These are phyloP conservation scores for Penicillium hesseltinei DNA, from an alignment of 2,329 filamentous ascomycete genomes.

Conservation along the genomic window DNA sequence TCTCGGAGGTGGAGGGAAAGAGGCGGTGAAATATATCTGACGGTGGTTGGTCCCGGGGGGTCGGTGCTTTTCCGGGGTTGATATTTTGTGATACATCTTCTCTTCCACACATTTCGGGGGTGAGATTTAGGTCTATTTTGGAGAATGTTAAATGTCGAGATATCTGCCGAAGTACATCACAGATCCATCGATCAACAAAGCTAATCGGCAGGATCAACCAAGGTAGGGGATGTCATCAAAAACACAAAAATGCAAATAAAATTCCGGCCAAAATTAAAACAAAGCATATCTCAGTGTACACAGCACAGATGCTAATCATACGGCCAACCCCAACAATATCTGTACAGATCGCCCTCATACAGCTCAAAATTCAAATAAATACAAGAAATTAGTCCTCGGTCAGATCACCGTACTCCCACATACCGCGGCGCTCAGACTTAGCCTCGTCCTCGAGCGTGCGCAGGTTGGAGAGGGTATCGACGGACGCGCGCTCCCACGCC, in stretches of 20 bases:
- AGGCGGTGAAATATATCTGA: constrained; percentile 8
- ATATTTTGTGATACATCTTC: neutral
- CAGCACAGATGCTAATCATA: constrained; percentile 6
- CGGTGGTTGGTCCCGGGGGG: neutral
- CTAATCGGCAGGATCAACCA: constrained; percentile 5
- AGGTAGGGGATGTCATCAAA: neutral
- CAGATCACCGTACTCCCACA: constrained; percentile 98
- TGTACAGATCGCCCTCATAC: constrained; percentile 19
- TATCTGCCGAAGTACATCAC: neutral
- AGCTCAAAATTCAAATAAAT: constrained; percentile 9
- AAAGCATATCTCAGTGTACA: neutral
- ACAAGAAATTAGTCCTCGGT: constrained; percentile 69
- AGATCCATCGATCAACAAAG: constrained; percentile 1
- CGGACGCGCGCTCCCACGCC: constrained; percentile 79
- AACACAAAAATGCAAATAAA: constrained; percentile 5
- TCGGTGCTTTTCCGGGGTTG: neutral
- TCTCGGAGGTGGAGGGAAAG: constrained; percentile 3
- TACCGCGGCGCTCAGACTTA: constrained; percentile 75
- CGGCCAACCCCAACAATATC: constrained; percentile 10
- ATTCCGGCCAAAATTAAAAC: neutral
- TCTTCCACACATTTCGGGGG: neutral
- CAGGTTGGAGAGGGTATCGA: constrained; percentile 68
- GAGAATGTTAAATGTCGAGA: neutral
- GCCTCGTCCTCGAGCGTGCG: constrained; percentile 73
- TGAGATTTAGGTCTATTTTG: neutral